These are phyloP conservation scores for Acacia crassicarpa DNA, from an alignment of 306 rosid species.

Conservation along the genomic window DNA sequence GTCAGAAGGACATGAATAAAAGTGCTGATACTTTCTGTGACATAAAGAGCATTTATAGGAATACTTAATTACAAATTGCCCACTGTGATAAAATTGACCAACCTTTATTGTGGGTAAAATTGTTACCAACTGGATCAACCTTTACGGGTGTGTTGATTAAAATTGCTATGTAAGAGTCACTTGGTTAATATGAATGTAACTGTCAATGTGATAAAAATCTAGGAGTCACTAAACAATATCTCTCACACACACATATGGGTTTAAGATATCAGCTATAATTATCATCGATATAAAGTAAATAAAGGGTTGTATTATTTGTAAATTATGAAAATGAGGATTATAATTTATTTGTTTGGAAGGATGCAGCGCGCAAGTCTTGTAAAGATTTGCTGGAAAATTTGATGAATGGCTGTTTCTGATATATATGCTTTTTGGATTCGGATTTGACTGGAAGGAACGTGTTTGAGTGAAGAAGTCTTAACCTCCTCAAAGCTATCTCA, in stretches of 20 bases:
- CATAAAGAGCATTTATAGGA: no score
- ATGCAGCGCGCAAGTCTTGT: conserved; percentile 29
- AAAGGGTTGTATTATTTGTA: neutral
- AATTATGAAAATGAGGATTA: neutral
- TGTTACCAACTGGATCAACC: no score
- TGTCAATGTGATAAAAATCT: neutral
- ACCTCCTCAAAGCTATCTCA: neutral
- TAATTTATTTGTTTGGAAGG: neutral
- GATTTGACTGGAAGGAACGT: conserved; percentile 25
- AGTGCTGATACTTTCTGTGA: no score
- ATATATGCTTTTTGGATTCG: neutral
- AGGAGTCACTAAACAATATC: neutral
- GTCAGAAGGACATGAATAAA: no score
- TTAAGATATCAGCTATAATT: no score
- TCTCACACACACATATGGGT: neutral
- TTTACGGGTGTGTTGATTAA: neutral
- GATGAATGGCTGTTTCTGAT: neutral
- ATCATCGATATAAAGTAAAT: neutral
- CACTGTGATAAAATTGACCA: no score
- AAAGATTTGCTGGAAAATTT: conserved; percentile 23
- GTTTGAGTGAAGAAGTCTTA: neutral
- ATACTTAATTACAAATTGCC: no score
- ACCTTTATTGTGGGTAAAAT: no score
- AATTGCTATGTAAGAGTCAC: neutral
- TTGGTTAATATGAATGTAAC: neutral